Conservation (phyloP, 495 filamentous ascomycete genomes). For the Penicillium canescens region DNA sequence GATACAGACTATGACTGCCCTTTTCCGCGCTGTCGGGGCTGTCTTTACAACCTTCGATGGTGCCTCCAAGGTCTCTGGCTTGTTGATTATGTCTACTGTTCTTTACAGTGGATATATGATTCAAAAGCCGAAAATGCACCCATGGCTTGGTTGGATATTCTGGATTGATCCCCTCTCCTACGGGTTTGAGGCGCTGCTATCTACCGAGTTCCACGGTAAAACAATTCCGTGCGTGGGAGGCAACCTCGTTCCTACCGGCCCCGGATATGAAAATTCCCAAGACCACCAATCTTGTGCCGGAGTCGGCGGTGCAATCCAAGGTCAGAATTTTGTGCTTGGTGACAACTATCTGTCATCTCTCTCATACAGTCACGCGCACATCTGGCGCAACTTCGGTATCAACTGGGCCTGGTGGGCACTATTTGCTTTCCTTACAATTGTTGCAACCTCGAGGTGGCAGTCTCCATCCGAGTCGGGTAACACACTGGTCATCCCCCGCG, state of each 20-base stretch:
- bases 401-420: conserved; percentile 47
- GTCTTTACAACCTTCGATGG: conserved; percentile 51
- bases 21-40: conserved; percentile 53
- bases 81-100: conserved; percentile 40
- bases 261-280: conserved; percentile 28
- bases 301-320: conserved; percentile 46
- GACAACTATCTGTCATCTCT: conserved; percentile 49
- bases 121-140: conserved; percentile 63
- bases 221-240: conserved; percentile 46
- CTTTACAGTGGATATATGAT: conserved; percentile 64
- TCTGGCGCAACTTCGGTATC: conserved; percentile 51
- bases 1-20: conserved; percentile 45
- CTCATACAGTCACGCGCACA: conserved; percentile 45
- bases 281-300: conserved; percentile 52
- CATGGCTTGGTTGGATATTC: conserved; percentile 77
- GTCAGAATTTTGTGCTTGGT: conserved; percentile 44
- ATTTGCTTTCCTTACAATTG: conserved; percentile 37
- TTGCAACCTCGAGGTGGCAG: conserved; percentile 39
- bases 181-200: conserved; percentile 66
- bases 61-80: conserved; percentile 56
- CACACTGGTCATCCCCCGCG: conserved; percentile 43
- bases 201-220: conserved; percentile 63
- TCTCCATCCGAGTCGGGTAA: conserved; percentile 29
- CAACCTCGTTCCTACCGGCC: conserved; percentile 46
- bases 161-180: conserved; percentile 75